A percentile compares a stretch with the other conserved stretches of the same genome.
phyloP scores from a whole-genome alignment of 2,329 filamentous ascomycete genomes.

The Falciphora oryzae region DNA sequence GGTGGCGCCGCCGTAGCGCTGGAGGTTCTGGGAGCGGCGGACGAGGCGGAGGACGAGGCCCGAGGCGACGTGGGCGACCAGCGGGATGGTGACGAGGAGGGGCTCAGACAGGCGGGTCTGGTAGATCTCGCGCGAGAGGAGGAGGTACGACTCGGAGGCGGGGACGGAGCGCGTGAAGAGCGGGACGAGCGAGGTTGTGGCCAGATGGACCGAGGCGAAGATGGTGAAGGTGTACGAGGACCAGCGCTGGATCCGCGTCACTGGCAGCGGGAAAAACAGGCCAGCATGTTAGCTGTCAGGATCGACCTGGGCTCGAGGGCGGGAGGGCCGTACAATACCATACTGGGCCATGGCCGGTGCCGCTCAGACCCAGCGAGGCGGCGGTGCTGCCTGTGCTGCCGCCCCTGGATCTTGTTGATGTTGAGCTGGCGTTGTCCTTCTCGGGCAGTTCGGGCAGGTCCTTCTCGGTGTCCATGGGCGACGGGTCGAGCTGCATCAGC shows the following conservation, averaged over 20 bases:
- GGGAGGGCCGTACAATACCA: slow-evolving; percentile 60
- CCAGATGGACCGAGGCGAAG: slow-evolving; percentile 71
- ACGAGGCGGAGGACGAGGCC: slow-evolving; percentile 73
- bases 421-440: slow-evolving; percentile 19
- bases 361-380: slow-evolving; percentile 52
- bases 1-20: slow-evolving; percentile 68
- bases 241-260: slow-evolving; percentile 76
- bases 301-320: not conserved
- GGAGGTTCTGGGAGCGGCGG: slow-evolving; percentile 63
- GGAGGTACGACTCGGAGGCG: slow-evolving; percentile 75
- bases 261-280: slow-evolving; percentile 32
- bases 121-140: slow-evolving; percentile 88
- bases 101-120: slow-evolving; percentile 78
- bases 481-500: slow-evolving; percentile 74
- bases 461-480: slow-evolving; percentile 58
- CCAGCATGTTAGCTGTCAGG: not conserved
- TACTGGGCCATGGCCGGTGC: slow-evolving; percentile 58
- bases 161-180: slow-evolving; percentile 66
- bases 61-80: slow-evolving; percentile 69
- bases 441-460: slow-evolving; percentile 35
- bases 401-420: slow-evolving; percentile 4
- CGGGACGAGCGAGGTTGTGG: slow-evolving; percentile 77
- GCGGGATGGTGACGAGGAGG: slow-evolving; percentile 68
- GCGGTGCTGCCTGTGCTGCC: slow-evolving; percentile 18
- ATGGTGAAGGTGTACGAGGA: slow-evolving; percentile 78